Percentiles rank a stretch among this genome's conserved stretches.
phyloP scores from a whole-genome alignment of 176 grass and related monocot species.

The Tillandsia fasciculata region DNA sequence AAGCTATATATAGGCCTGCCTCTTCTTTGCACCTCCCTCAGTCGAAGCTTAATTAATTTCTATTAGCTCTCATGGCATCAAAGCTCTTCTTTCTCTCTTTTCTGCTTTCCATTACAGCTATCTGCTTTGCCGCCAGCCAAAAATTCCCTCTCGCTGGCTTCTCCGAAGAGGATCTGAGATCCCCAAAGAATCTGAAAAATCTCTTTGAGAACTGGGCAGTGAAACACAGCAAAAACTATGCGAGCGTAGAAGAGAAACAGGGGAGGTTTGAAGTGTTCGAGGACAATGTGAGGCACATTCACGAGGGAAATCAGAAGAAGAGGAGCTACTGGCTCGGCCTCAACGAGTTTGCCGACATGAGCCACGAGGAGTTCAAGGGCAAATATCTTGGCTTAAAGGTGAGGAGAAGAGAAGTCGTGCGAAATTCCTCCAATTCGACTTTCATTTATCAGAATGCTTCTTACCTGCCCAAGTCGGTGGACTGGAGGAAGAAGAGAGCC shows the following conservation, averaged over 20 bases:
- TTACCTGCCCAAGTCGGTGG: constrained; percentile 44
- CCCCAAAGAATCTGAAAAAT: constrained; percentile 12
- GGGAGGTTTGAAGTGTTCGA: constrained; percentile 48
- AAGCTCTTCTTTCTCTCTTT: constrained; percentile 27
- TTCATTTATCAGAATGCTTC: constrained; percentile 30
- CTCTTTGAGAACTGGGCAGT: constrained; percentile 47
- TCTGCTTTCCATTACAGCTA: constrained; percentile 22
- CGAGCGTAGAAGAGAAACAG: constrained; percentile 43
- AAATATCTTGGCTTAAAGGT: constrained; percentile 39
- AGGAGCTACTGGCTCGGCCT: constrained; percentile 66
- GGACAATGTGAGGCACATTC: constrained; percentile 67
- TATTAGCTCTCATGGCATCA: constrained; percentile 28
- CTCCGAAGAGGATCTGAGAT: constrained; percentile 34
- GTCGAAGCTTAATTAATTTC: not conserved
- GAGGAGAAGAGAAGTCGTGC: not conserved
- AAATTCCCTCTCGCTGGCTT: constrained; percentile 45
- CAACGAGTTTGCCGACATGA: constrained; percentile 64
- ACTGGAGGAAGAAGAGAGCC: constrained; percentile 75
- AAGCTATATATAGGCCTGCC: not conserved
- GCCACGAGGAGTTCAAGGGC: constrained; percentile 63
- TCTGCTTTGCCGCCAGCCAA: constrained; percentile 17
- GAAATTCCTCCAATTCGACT: not conserved
- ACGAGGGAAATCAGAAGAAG: constrained; percentile 44
- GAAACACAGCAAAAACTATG: constrained; percentile 46
- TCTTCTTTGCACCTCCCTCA: not conserved